phyloP scores from a whole-genome alignment of 306 rosid genomes.

The Carpinus fangiana region DNA sequence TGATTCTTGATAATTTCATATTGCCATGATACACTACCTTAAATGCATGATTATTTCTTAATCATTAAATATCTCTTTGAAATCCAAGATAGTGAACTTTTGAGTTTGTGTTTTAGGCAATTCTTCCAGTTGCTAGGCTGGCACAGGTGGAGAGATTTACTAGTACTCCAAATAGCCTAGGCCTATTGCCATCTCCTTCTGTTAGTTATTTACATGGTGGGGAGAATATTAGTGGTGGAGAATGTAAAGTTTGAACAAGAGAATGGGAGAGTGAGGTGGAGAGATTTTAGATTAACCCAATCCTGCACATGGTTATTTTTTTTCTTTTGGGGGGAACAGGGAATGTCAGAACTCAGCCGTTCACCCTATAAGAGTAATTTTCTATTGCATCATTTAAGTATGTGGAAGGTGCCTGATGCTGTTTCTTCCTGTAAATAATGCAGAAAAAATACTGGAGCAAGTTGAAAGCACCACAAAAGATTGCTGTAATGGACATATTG shows the following conservation, averaged over 20 bases:
- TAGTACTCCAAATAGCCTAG: conserved; percentile 1
- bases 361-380: conserved; percentile 14
- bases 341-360: not conserved
- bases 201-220: not conserved
- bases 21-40: not conserved
- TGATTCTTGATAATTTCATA: not conserved
- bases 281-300: not conserved
- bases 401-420: conserved; percentile 11
- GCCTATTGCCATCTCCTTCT: conserved; percentile 25
- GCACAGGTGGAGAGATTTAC: not conserved
- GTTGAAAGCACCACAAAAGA: conserved; percentile 70
- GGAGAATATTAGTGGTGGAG: not conserved
- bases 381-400: conserved; percentile 6
- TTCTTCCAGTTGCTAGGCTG: conserved; percentile 7
- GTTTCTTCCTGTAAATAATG: conserved; percentile 37
- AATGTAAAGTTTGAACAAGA: not conserved
- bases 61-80: not conserved
- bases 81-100: conserved; percentile 11
- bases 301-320: not conserved
- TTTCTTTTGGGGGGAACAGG: not conserved
- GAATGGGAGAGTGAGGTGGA: not conserved
- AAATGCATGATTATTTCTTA: conserved; percentile 4
- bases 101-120: conserved; percentile 2
- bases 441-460: conserved; percentile 95
- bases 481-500: conserved; percentile 79